Percentiles rank a stretch among this genome's conserved stretches.
Evolutionary conservation across 768 basidiomycete genomes (phyloP).

Genomic region (Kwoniella europaea): DNA sequence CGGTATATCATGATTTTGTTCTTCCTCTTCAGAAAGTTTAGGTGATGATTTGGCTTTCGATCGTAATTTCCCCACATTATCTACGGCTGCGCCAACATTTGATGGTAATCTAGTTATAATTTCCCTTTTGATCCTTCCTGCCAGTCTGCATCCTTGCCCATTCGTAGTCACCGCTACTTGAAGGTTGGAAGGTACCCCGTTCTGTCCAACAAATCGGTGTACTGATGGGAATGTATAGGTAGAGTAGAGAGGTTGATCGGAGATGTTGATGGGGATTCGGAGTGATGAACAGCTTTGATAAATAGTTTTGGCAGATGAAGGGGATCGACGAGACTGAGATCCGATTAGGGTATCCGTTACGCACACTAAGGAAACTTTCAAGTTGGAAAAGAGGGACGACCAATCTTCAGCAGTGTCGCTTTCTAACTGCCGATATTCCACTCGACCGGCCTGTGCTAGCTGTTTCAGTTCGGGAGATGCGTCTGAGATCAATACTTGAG

Average conservation of each 20-base stretch:
- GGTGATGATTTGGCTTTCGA: conserved; percentile 41
- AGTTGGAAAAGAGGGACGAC: conserved; percentile 33
- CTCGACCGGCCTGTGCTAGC: conserved; percentile 65
- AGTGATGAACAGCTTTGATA: conserved; percentile 65
- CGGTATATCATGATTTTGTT: conserved; percentile 56
- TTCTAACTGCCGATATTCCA: conserved; percentile 62
- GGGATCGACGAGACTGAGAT: conserved; percentile 59
- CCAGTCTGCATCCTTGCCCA: conserved; percentile 85
- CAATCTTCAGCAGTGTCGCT: conserved; percentile 57
- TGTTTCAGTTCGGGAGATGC: conserved; percentile 77
- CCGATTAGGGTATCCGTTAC: conserved; percentile 76
- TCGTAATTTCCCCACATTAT: conserved; percentile 73
- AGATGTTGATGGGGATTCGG: conserved; percentile 79
- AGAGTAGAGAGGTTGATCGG: conserved; percentile 82
- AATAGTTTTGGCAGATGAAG: conserved; percentile 67
- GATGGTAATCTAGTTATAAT: conserved; percentile 73
- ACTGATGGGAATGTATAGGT: conserved; percentile 87
- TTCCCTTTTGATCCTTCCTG: conserved; percentile 77
- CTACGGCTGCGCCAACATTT: conserved; percentile 75
- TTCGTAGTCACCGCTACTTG: conserved; percentile 86
- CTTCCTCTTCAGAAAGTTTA: conserved; percentile 59
- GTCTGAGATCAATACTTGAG: conserved; percentile 61
- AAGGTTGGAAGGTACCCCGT: conserved; percentile 51
- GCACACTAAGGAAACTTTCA: conserved; percentile 68
- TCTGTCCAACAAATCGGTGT: conserved; percentile 74